Conservation (phyloP, 768 basidiomycete species). For the Naganishia kalamii region DNA sequence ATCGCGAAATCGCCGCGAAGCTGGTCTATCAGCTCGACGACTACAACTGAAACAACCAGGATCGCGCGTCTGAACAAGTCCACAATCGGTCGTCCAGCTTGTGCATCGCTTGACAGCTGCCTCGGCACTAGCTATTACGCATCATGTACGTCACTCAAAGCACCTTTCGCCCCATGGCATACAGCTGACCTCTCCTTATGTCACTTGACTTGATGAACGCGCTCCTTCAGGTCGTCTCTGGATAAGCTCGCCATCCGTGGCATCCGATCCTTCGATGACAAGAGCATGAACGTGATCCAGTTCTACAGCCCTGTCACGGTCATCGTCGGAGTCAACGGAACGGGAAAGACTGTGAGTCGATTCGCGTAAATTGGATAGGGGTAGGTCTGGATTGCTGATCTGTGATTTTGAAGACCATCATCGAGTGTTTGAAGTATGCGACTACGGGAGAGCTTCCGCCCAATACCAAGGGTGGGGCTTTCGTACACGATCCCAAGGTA, state of each 20-base stretch:
- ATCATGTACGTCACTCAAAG: no score
- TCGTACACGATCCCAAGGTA: constrained; percentile 87
- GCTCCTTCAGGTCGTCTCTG: constrained; percentile 57
- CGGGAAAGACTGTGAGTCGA: constrained; percentile 72
- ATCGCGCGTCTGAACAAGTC: not conserved
- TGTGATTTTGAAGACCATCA: constrained; percentile 60
- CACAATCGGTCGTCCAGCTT: no score
- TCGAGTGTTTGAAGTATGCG: constrained; percentile 98
- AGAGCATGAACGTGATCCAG: constrained; percentile 83
- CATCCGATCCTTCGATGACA: constrained; percentile 97
- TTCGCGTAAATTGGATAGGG: not conserved
- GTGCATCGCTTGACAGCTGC: no score
- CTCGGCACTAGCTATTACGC: no score
- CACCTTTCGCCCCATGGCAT: no score
- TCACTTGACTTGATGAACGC: not conserved
- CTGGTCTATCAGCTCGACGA: not conserved
- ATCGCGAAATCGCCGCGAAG: no score
- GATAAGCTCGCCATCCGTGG: constrained; percentile 85
- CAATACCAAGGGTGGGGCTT: constrained; percentile 96
- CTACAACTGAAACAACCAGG: not conserved
- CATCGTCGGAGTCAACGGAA: constrained; percentile 97
- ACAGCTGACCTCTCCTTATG: no score
- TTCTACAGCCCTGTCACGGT: constrained; percentile 97
- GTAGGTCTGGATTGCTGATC: not conserved
- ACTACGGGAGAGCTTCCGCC: constrained; percentile 97